Conservation (phyloP, 371 early-diverging fungal genomes). For the Mortierella polycephala region DNA sequence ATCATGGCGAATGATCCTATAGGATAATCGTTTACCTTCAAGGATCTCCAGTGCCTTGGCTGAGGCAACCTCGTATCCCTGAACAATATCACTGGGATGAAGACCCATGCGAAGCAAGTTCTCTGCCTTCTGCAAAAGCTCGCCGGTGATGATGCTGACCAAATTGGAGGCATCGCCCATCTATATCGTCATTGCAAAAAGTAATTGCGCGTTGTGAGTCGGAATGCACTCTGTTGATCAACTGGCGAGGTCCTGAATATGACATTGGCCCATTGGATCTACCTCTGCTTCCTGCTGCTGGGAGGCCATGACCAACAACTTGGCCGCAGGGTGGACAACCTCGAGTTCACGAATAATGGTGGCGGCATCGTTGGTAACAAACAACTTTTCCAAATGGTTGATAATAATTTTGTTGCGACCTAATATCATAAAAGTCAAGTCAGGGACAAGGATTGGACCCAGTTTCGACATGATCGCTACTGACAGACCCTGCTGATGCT, state of each 20-base stretch:
- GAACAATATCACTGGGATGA: conserved; percentile 93
- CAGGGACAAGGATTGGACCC: neutral
- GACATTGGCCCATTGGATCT: conserved; percentile 13
- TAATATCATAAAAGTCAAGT: conserved; percentile 34
- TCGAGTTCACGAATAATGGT: conserved; percentile 99
- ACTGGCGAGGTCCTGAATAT: neutral
- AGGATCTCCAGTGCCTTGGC: conserved; percentile 86
- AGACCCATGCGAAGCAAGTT: conserved; percentile 93
- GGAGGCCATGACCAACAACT: conserved; percentile 95
- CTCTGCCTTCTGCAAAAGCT: conserved; percentile 94
- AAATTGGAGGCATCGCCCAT: conserved; percentile 96
- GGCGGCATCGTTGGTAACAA: conserved; percentile 99
- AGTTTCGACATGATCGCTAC: no score
- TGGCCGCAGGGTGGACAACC: conserved; percentile 99
- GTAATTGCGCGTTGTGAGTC: neutral
- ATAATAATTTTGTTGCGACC: conserved; percentile 99
- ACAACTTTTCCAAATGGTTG: conserved; percentile 96
- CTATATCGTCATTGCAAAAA: conserved; percentile 42
- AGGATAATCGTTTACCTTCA: conserved; percentile 65
- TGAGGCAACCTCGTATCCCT: conserved; percentile 92
- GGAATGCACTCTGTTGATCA: neutral
- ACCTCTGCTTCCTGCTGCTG: conserved; percentile 99
- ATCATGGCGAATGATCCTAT: neutral
- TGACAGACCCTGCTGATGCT: no score
- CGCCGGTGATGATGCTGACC: conserved; percentile 94